Conservation (phyloP, 345 rosid genomes). For the Arabidopsis thaliana region TAIR10.1 NC_003074.8:7833501-7834000, state of each 20-base stretch:
- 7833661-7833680: conserved; percentile 17
- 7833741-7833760: background rate
- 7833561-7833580: conserved; percentile 5
- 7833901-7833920: background rate
- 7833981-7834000: conserved; percentile 28
- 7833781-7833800: conserved; percentile 24
- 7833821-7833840: conserved; percentile 17
- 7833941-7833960: background rate
- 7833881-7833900: background rate
- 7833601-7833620: background rate
- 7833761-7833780: background rate
- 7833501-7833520: conserved; percentile 76
- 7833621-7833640: conserved; percentile 19
- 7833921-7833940: conserved; percentile 14
- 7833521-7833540: conserved; percentile 16
- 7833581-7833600: conserved; percentile 6
- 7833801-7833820: conserved; percentile 39
- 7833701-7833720: background rate
- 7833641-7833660: conserved; percentile 25
- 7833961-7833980: conserved; percentile 5
- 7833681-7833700: conserved; percentile 26
- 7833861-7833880: conserved; percentile 36
- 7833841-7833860: conserved; percentile 24
- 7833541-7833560: conserved; percentile 39
- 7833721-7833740: background rate